Base-by-base conservation (phyloP, 306 rosid species). In the Ceratonia siliqua region DNA sequence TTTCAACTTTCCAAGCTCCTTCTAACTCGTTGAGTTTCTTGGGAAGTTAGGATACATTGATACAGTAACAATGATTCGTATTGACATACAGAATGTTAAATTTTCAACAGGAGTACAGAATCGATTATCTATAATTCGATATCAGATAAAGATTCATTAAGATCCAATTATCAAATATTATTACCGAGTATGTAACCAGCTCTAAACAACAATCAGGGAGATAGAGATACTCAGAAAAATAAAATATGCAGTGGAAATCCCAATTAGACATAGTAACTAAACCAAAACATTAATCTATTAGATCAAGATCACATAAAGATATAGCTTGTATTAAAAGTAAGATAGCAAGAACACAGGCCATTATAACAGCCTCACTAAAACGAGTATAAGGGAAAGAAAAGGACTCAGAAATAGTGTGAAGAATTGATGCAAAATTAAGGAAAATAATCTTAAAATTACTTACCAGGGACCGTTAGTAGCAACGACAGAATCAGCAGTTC, bases 401-500 rank as follows among this genome's bases (percentile, higher is more conserved):
- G 24, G 59, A 27, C 62, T 6, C 3, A 22, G 18, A 13, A 3
- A 4, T 1, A 38, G 11, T 27, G 36, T 3, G 17, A 27, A 67
- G 17, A 68, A 68, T 21, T 11, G 6, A 8, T 27, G 11, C 1
- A n/a, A 28, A 15, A 30, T 2, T 5, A 27, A 41, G 14, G 4
- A 61, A 68, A 58, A 20, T 8, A 1, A 54, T 13, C 21, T 2
- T 27, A 68, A 52, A 62, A 49, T 42, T 12, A 20, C 74, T 13
- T 61, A 93, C 99, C 93, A 80, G 45, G 84, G 74, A 54, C 86
- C 86, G 78, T 85, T 87, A 66, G 72, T 70, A 8, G 83, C 83
- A 5, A 72, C 81, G 56, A 83, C 86, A 77, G 97, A 91, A 67
- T 91, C 96, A 82, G 95, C 92, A 85, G 84, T 62, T 74, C 90